These are phyloP conservation scores for Pseudogymnoascus sp. DNA, from an alignment of 2,329 filamentous ascomycete species.

Conservation along the genomic window DNA sequence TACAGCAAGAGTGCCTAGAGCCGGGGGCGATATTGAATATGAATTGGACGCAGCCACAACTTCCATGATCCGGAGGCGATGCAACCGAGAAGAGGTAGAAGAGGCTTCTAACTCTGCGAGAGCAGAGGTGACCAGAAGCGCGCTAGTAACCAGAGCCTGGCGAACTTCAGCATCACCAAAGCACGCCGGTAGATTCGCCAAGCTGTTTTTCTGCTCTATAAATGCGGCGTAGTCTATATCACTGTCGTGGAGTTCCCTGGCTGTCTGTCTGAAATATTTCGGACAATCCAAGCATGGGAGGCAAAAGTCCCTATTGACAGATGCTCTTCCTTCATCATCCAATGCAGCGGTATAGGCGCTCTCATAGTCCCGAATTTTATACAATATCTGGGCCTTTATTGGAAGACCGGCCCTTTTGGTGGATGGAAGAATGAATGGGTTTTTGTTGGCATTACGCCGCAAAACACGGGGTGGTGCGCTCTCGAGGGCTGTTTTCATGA, in stretches of 20 bases:
- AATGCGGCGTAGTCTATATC: neutral
- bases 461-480: neutral
- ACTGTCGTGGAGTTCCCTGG: neutral
- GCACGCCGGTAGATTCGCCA: neutral
- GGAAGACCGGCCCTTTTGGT: constrained; percentile 3
- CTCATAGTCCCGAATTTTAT: neutral
- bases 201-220: neutral
- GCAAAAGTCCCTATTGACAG: neutral
- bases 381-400: neutral
- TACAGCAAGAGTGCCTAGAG: neutral
- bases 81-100: neutral
- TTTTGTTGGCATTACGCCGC: neutral
- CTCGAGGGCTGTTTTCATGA: neutral
- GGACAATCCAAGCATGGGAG: neutral
- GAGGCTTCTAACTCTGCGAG: neutral
- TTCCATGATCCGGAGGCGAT: neutral
- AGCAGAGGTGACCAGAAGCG: neutral
- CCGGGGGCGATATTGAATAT: neutral
- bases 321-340: neutral
- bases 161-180: neutral
- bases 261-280: neutral
- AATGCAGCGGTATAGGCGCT: neutral
- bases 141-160: neutral
- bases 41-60: neutral
- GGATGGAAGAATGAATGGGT: neutral